Percentiles rank a stretch among this genome's conserved stretches.
Evolutionary conservation across 257 asterid genomes (phyloP).

Genomic region (Apocynum venetum): DNA sequence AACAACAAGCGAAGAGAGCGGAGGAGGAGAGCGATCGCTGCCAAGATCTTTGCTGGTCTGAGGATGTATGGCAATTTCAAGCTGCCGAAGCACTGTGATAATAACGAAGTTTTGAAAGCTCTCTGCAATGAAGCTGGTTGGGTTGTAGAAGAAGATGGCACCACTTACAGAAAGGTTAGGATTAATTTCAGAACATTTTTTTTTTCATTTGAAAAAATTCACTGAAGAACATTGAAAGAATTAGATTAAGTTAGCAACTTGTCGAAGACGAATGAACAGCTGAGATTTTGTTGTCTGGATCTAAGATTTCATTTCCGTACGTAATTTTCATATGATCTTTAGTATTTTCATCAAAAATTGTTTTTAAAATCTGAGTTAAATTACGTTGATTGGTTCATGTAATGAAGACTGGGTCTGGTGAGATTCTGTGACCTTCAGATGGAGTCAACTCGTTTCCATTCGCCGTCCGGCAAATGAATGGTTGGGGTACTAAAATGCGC

Average conservation of each 20-base stretch:
- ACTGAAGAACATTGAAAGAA: not conserved
- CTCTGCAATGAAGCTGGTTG: slow-evolving; percentile 95
- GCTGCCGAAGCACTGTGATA: slow-evolving; percentile 96
- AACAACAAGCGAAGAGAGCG: slow-evolving; percentile 96
- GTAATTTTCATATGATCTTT: not conserved
- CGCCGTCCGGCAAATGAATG: not conserved
- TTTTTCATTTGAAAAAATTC: not conserved
- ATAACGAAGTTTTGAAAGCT: slow-evolving; percentile 91
- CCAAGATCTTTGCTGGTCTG: slow-evolving; percentile 87
- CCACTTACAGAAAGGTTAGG: slow-evolving; percentile 79
- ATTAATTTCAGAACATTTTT: slow-evolving; percentile 1
- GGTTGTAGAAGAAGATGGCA: slow-evolving; percentile 90
- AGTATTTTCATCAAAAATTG: not conserved
- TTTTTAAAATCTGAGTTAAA: not conserved
- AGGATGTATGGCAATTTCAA: slow-evolving; percentile 85
- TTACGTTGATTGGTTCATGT: not conserved
- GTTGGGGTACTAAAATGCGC: slow-evolving; percentile 30
- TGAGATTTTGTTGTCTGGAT: not conserved
- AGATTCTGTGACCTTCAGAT: not conserved
- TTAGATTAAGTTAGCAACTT: not conserved
- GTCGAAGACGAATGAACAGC: not conserved
- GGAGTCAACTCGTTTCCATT: slow-evolving; percentile 7
- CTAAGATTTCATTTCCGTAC: not conserved
- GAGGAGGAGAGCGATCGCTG: slow-evolving; percentile 91
- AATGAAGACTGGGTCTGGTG: not conserved